Conservation (phyloP, 108 stramenopile species). For the Conticribra guillardii region DNA sequence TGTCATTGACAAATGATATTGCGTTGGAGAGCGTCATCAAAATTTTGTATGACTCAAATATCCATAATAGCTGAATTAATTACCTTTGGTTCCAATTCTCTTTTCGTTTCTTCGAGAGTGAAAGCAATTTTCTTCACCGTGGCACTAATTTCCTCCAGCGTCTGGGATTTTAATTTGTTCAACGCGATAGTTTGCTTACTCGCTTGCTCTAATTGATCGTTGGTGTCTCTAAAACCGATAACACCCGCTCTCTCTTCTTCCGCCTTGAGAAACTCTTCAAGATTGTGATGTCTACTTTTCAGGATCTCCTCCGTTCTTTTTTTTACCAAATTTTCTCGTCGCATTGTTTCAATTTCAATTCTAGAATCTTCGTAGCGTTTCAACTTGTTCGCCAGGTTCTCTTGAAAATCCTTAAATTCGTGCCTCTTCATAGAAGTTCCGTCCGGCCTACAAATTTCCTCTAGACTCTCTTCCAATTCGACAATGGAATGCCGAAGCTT, state of each 20-base stretch:
- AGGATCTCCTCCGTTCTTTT: conserved; percentile 55
- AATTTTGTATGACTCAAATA: no score
- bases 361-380: conserved; percentile 2
- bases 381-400: conserved; percentile 27
- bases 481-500: conserved; percentile 12
- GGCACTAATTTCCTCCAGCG: conserved; percentile 76
- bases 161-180: conserved; percentile 69
- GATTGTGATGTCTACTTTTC: conserved; percentile 46
- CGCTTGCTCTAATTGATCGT: conserved; percentile 55
- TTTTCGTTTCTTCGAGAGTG: conserved; percentile 61
- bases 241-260: conserved; percentile 75
- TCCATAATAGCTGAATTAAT: background rate
- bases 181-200: conserved; percentile 61
- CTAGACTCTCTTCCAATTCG: background rate
- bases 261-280: conserved; percentile 62
- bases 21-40: no score
- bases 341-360: conserved; percentile 21
- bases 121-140: conserved; percentile 61
- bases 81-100: conserved; percentile 60
- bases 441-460: background rate
- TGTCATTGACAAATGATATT: no score
- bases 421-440: background rate
- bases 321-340: conserved; percentile 52
- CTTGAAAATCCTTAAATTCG: conserved; percentile 33
- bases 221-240: conserved; percentile 62